A percentile compares a stretch with the other conserved stretches of the same genome.
These are phyloP conservation scores for Fusarium pseudoanthophilum DNA, from an alignment of 2,329 filamentous ascomycete species.

Conservation along the genomic window DNA sequence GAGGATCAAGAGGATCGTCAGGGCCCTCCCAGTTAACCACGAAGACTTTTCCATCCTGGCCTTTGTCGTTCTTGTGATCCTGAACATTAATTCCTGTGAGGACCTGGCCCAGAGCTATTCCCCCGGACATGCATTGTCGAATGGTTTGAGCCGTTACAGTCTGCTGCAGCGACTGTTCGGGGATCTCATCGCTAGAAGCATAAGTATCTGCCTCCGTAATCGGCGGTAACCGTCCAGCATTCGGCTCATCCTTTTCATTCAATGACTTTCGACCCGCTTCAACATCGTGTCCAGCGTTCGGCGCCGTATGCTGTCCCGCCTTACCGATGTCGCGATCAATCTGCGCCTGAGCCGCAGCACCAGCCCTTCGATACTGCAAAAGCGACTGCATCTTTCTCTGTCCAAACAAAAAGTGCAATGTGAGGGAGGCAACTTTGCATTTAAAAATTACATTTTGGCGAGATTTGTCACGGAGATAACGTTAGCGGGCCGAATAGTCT, in stretches of 20 bases:
- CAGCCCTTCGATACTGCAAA: constrained; percentile 32
- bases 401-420: neutral
- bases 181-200: neutral
- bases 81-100: constrained; percentile 48
- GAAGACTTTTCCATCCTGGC: constrained; percentile 46
- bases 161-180: neutral
- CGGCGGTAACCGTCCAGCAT: neutral
- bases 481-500: neutral
- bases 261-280: neutral
- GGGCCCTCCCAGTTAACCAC: constrained; percentile 48
- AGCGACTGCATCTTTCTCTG: constrained; percentile 31
- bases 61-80: constrained; percentile 38
- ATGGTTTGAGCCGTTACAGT: constrained; percentile 13
- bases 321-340: constrained; percentile 36
- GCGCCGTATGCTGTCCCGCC: neutral
- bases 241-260: neutral
- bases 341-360: constrained; percentile 32
- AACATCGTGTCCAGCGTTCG: neutral
- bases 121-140: constrained; percentile 13
- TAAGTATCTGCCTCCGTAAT: neutral
- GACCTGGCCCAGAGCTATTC: constrained; percentile 42
- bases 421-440: neutral
- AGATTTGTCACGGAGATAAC: constrained; percentile 14
- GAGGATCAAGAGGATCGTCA: constrained; percentile 56
- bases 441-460: neutral